Base-by-base conservation (phyloP, 140 eudicot genomes). In the Oenanthe javanica region DNA sequence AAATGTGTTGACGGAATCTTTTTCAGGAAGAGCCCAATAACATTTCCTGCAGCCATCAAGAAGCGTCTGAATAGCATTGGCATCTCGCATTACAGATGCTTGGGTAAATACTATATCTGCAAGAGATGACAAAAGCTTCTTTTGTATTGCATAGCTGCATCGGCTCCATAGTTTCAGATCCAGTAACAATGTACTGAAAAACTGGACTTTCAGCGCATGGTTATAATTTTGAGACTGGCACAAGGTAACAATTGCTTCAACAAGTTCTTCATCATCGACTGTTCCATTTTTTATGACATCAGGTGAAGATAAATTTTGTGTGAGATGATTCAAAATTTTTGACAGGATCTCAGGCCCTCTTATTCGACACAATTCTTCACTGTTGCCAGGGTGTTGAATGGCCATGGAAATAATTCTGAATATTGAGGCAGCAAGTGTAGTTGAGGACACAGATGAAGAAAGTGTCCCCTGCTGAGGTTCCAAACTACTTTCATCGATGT, bases 41-140 rank as follows among this genome's bases (percentile, higher is more conserved):
- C 99, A 96, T 86, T 88, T 84, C 83, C 99, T 91, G 81, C 98
- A 96, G 78, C 98, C 98, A 93, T 96, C 99, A 51, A 96, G 93
- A 84, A 96, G 99, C 84, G 88, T 91, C 87, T 96, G 99, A 84
- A 96, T 96, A 80, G 98, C 98, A 87, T 93, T 96, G 59, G 99
- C 99, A 82, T 96, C 97, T 43, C 99, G 92, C 99, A 96, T 89
- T 10, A 93, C 96, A 76, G 93, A 89, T 72, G 99, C 89, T 86
- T 96, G 98, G 9, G 96, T 91, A 83, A 96, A 93, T 66, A 91
- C 99, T 97, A 91, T 93, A 83, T 96, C 99, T 48, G 98, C 97
- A 86, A 96, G 88, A 55, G 99, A 96, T 1, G 99, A 93, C 71
- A 96, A 81, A 80, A 96, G 97, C 84, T 96, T 96, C 87, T 96